Conservation (phyloP, 2,329 filamentous ascomycete species). For the Uncinocarpus reesii region DNA sequence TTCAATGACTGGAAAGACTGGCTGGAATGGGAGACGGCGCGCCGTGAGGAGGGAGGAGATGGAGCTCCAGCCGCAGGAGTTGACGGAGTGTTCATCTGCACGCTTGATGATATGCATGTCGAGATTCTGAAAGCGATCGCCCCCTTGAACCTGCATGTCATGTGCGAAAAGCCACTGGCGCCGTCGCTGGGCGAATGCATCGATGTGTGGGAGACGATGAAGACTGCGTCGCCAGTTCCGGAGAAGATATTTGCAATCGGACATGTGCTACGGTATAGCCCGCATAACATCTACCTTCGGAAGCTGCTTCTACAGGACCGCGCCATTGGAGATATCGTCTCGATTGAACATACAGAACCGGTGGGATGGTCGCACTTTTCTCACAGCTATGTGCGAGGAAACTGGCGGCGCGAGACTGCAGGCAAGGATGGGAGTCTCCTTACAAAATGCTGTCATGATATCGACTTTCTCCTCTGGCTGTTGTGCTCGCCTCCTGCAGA, state of each 20-base stretch:
- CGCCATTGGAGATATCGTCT: constrained; percentile 73
- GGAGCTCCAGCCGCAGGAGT: constrained; percentile 39
- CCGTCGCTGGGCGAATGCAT: constrained; percentile 70
- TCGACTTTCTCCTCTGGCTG: constrained; percentile 87
- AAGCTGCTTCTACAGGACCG: constrained; percentile 64
- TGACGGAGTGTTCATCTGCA: constrained; percentile 60
- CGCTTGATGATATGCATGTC: constrained; percentile 79
- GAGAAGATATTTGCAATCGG: constrained; percentile 71
- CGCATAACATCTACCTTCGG: constrained; percentile 78
- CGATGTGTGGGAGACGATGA: constrained; percentile 46
- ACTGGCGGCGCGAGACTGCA: constrained; percentile 74
- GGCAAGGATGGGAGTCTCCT: constrained; percentile 67
- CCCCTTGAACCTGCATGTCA: constrained; percentile 61
- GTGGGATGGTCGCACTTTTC: constrained; percentile 95
- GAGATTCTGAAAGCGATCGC: constrained; percentile 68
- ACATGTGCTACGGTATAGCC: constrained; percentile 86
- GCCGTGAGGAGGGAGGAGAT: constrained; percentile 49
- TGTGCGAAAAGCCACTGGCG: constrained; percentile 91
- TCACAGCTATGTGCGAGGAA: constrained; percentile 81
- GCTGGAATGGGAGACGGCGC: constrained; percentile 56
- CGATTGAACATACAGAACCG: constrained; percentile 83
- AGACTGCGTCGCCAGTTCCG: constrained; percentile 10
- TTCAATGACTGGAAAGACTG: constrained; percentile 69
- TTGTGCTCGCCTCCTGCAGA: constrained; percentile 59
- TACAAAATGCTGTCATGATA: constrained; percentile 93